Evolutionary conservation across 768 basidiomycete genomes (phyloP).

Genomic region (Suillus paluster): DNA sequence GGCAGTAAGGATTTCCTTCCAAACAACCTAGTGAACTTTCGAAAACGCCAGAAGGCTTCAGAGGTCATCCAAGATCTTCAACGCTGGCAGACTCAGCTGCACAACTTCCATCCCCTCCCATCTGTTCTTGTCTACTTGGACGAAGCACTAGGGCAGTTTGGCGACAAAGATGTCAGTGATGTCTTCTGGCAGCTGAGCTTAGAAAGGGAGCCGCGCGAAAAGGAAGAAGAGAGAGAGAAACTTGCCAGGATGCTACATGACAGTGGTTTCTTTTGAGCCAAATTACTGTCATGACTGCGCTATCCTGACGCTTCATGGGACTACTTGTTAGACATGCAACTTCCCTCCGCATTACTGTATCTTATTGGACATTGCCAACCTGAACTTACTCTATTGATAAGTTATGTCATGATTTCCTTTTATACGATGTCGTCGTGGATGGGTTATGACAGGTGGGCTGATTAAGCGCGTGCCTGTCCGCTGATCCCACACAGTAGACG

Average conservation of each 20-base stretch:
- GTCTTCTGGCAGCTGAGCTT: conserved; percentile 51
- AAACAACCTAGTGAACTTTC: conserved; percentile 58
- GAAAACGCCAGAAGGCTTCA: conserved; percentile 56
- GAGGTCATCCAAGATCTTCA: conserved; percentile 63
- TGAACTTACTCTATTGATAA: neutral
- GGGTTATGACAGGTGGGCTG: too few relatives aligned
- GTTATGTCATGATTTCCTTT: too few relatives aligned
- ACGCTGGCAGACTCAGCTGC: conserved; percentile 57
- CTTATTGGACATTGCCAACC: neutral
- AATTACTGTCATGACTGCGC: neutral
- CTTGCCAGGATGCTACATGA: conserved; percentile 46
- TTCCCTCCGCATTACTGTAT: neutral
- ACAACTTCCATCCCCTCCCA: conserved; percentile 53
- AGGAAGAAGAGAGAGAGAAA: conserved; percentile 56
- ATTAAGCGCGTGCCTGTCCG: too few relatives aligned
- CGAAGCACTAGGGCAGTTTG: conserved; percentile 42
- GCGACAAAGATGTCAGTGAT: conserved; percentile 37
- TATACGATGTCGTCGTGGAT: too few relatives aligned
- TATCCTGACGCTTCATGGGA: neutral
- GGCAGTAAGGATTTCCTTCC: conserved; percentile 56
- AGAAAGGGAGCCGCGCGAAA: conserved; percentile 57
- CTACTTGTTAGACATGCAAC: neutral
- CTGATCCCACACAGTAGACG: too few relatives aligned
- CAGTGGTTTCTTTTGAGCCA: conserved; percentile 41
- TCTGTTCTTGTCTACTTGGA: conserved; percentile 49